Percentiles rank a stretch among this genome's conserved stretches.
phyloP scores from a whole-genome alignment of 1,139 yeast genomes.

The Saccharomyces hybrid region DNA sequence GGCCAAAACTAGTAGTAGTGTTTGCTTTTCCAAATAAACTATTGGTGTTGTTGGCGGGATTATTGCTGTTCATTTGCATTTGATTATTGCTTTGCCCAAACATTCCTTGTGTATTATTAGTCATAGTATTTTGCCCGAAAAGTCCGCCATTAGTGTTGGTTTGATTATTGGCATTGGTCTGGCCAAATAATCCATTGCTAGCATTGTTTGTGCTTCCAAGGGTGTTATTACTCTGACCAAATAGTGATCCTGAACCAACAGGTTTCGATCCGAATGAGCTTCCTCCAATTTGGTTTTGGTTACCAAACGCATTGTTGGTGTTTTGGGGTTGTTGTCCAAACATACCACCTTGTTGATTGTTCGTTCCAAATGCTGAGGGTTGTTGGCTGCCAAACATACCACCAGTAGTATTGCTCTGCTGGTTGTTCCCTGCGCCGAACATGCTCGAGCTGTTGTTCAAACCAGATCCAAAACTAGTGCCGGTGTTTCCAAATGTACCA shows the following conservation, averaged over 20 bases:
- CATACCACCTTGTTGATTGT: slow-evolving; percentile 21
- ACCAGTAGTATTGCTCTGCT: slow-evolving; percentile 11
- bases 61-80: slow-evolving; percentile 8
- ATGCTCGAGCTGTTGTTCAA: slow-evolving; percentile 4
- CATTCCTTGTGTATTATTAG: slow-evolving; percentile 18
- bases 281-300: background rate
- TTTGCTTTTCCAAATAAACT: slow-evolving; percentile 30
- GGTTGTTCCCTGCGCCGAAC: slow-evolving; percentile 6
- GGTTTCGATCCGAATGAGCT: slow-evolving; percentile 3
- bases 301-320: slow-evolving; percentile 9
- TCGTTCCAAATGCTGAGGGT: slow-evolving; percentile 14
- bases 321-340: slow-evolving; percentile 3
- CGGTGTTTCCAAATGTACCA: slow-evolving; percentile 4
- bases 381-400: slow-evolving; percentile 20
- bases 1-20: slow-evolving; percentile 8
- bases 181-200: slow-evolving; percentile 16
- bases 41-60: background rate
- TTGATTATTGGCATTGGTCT: slow-evolving; percentile 12
- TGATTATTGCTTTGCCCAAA: slow-evolving; percentile 24
- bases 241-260: slow-evolving; percentile 2
- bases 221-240: slow-evolving; percentile 4
- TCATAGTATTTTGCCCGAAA: slow-evolving; percentile 30
- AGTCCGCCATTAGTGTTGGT: slow-evolving; percentile 24
- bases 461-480: background rate
- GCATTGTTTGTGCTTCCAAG: slow-evolving; percentile 8